These are phyloP conservation scores for Carallia pectinifolia DNA, from an alignment of 345 rosid species.

Conservation along the genomic window DNA sequence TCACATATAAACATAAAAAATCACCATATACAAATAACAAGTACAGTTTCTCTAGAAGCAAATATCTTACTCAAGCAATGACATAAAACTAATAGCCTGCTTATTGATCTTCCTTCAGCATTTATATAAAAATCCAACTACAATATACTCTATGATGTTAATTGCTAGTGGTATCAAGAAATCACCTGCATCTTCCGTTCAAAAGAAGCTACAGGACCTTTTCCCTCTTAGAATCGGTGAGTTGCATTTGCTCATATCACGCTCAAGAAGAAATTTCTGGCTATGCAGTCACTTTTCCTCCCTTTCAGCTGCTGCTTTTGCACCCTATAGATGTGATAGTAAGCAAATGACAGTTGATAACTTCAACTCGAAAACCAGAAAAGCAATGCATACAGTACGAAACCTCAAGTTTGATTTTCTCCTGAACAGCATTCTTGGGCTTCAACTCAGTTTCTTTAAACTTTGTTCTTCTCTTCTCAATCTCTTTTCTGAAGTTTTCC, in stretches of 20 bases:
- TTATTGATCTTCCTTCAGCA: slow-evolving; percentile 4
- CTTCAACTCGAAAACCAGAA: slow-evolving; percentile 1
- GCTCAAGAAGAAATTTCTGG: slow-evolving; percentile 77
- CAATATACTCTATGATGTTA: neutral
- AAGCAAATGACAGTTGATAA: neutral
- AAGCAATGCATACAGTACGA: neutral
- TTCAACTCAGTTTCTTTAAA: slow-evolving; percentile 80
- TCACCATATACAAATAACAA: neutral
- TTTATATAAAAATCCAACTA: neutral
- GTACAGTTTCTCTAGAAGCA: neutral
- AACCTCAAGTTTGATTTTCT: slow-evolving; percentile 97
- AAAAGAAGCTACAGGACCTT: slow-evolving; percentile 25
- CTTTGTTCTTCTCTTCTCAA: slow-evolving; percentile 47
- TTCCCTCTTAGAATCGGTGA: slow-evolving; percentile 46
- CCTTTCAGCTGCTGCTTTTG: slow-evolving; percentile 72
- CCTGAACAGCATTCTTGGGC: slow-evolving; percentile 79
- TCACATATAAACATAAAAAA: neutral
- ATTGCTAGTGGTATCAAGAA: neutral
- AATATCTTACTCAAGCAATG: neutral
- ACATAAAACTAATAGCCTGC: neutral
- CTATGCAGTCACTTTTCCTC: slow-evolving; percentile 20
- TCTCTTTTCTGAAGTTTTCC: slow-evolving; percentile 59
- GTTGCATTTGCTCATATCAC: slow-evolving; percentile 68
- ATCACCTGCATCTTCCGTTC: slow-evolving; percentile 59
- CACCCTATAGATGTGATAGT: slow-evolving; percentile 49